These are phyloP conservation scores for Lodderomyces pseudojiufengensis DNA, from an alignment of 1,139 yeast genomes.

Conservation along the genomic window DNA sequence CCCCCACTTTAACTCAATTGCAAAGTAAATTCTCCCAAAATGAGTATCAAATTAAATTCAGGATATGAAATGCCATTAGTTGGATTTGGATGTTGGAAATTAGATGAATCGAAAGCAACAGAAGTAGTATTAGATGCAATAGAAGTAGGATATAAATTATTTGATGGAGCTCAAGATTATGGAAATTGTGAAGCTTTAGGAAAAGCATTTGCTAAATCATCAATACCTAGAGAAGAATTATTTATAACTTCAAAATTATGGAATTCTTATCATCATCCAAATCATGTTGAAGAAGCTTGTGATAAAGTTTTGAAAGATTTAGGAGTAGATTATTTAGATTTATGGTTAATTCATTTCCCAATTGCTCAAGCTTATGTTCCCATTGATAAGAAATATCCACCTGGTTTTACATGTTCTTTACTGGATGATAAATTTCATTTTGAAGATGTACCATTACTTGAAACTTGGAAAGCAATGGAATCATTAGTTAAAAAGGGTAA, in stretches of 20 bases:
- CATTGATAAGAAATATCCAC: slow-evolving; percentile 70
- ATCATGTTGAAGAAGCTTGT: slow-evolving; percentile 54
- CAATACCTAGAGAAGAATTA: slow-evolving; percentile 68
- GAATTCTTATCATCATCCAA: slow-evolving; percentile 72
- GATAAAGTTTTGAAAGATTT: slow-evolving; percentile 62
- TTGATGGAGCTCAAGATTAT: slow-evolving; percentile 77
- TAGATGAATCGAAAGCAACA: slow-evolving; percentile 53
- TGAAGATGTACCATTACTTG: slow-evolving; percentile 68
- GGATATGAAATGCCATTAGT: slow-evolving; percentile 61
- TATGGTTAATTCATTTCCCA: slow-evolving; percentile 80
- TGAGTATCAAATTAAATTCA: slow-evolving; percentile 48
- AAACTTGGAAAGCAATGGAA: slow-evolving; percentile 81
- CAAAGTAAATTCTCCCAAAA: too few species aligned
- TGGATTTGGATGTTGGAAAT: slow-evolving; percentile 71
- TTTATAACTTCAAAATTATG: slow-evolving; percentile 77
- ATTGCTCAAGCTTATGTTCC: slow-evolving; percentile 71
- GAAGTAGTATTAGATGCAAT: slow-evolving; percentile 63
- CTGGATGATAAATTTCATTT: slow-evolving; percentile 52
- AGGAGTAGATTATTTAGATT: slow-evolving; percentile 65
- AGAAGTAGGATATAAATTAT: slow-evolving; percentile 67
- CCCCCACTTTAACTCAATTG: too few species aligned
- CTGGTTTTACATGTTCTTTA: slow-evolving; percentile 62
- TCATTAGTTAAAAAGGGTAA: slow-evolving; percentile 54
- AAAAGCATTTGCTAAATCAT: slow-evolving; percentile 62
- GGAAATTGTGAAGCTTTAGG: slow-evolving; percentile 78